These are phyloP conservation scores for Elymus sibiricus DNA, from an alignment of 176 grass and related monocot genomes.

Conservation along the genomic window DNA sequence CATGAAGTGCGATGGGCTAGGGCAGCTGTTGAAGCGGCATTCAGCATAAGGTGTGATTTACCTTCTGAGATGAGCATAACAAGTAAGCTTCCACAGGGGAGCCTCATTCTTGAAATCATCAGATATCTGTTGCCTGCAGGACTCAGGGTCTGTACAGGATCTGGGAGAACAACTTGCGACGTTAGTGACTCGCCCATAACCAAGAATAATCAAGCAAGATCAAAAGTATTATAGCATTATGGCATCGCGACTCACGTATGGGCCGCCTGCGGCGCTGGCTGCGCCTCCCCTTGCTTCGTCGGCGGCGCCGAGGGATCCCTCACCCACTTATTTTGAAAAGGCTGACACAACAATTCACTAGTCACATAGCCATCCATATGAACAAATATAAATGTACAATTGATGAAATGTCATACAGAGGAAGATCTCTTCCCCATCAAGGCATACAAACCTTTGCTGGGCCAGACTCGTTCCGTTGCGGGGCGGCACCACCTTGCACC, in stretches of 20 bases:
- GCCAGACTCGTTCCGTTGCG: slow-evolving; percentile 33
- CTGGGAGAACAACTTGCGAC: slow-evolving; percentile 20
- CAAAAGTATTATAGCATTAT: neutral
- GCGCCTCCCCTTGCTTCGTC: slow-evolving; percentile 44
- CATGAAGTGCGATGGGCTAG: neutral
- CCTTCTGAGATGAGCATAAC: slow-evolving; percentile 75
- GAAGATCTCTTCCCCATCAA: neutral
- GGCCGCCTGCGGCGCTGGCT: slow-evolving; percentile 29
- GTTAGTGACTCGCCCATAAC: neutral
- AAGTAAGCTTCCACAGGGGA: slow-evolving; percentile 92
- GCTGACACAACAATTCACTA: slow-evolving; percentile 40
- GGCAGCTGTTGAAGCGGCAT: neutral
- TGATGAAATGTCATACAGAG: neutral
- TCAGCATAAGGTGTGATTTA: slow-evolving; percentile 2
- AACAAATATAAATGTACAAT: neutral
- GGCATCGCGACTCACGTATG: slow-evolving; percentile 51
- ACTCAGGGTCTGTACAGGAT: slow-evolving; percentile 69
- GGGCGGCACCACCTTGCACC: slow-evolving; percentile 35
- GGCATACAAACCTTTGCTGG: slow-evolving; percentile 19
- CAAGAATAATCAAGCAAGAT: neutral
- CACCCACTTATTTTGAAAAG: slow-evolving; percentile 90
- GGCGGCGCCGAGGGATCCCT: slow-evolving; percentile 36
- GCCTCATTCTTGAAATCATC: slow-evolving; percentile 90
- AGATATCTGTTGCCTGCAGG: slow-evolving; percentile 67
- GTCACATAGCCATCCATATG: neutral